These are phyloP conservation scores for Candida gigantensis DNA, from an alignment of 1,139 yeast genomes.

Conservation along the genomic window DNA sequence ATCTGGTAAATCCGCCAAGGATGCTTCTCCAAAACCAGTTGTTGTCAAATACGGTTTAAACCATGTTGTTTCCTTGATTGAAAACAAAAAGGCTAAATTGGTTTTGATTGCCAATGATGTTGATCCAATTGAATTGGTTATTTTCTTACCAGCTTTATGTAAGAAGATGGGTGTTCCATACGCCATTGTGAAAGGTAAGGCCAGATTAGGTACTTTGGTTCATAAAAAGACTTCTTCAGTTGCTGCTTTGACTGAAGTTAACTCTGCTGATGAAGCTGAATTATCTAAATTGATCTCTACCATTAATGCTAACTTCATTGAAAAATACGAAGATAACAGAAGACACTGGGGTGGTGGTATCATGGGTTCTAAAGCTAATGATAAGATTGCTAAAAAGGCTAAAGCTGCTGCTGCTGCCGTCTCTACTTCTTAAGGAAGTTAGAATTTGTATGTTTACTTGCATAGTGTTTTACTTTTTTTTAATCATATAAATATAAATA, in stretches of 20 bases:
- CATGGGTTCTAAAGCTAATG: conserved; percentile 91
- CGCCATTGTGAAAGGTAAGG: conserved; percentile 98
- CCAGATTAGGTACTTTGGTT: conserved; percentile 95
- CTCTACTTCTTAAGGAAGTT: conserved; percentile 69
- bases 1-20: conserved; percentile 95
- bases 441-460: no score
- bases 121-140: conserved; percentile 96
- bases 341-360: conserved; percentile 99
- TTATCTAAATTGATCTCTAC: conserved; percentile 90
- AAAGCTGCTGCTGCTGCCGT: conserved; percentile 48
- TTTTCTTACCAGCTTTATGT: conserved; percentile 97
- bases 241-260: conserved; percentile 95
- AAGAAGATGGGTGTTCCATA: conserved; percentile 99
- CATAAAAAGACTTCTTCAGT: conserved; percentile 97
- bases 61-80: conserved; percentile 95
- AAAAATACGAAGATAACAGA: conserved; percentile 92
- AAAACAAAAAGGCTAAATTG: conserved; percentile 97
- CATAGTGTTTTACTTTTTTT: no score
- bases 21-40: conserved; percentile 93
- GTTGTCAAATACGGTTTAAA: conserved; percentile 96
- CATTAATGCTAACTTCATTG: conserved; percentile 86
- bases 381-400: conserved; percentile 55
- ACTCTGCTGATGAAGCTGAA: conserved; percentile 91
- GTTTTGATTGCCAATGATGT: conserved; percentile 98
- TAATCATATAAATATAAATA: no score